phyloP scores from a whole-genome alignment of 2,329 filamentous ascomycete species.

The Cladosporium velox region DNA sequence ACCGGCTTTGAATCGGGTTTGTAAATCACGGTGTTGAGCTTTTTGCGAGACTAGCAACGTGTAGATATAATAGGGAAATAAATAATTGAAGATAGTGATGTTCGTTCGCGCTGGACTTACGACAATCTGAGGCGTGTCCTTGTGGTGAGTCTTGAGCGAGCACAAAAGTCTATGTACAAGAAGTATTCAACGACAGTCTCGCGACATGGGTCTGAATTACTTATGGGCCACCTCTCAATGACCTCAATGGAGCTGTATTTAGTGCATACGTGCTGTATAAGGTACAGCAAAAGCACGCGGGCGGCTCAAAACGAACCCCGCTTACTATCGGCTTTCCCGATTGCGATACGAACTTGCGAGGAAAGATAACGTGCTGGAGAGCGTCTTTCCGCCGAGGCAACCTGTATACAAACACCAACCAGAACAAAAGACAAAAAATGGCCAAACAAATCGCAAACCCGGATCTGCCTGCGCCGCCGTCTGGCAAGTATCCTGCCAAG shows the following conservation, averaged over 20 bases:
- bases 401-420: conserved; percentile 36
- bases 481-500: conserved; percentile 76
- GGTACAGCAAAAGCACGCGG: neutral
- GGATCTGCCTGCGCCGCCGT: conserved; percentile 37
- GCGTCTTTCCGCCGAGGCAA: neutral
- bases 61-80: conserved; percentile 9
- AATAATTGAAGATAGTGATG: conserved; percentile 2
- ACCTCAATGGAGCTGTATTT: neutral
- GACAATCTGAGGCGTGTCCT: neutral
- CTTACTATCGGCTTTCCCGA: conserved; percentile 10
- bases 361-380: neutral
- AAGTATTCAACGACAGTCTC: neutral
- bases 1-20: conserved; percentile 13
- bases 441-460: conserved; percentile 39
- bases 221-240: neutral
- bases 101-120: neutral
- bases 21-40: conserved; percentile 13
- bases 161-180: neutral
- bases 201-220: neutral
- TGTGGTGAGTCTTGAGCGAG: neutral
- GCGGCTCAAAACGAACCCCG: conserved; percentile 7
- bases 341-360: conserved; percentile 1
- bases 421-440: conserved; percentile 21
- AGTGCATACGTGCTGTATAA: neutral
- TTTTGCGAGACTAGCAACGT: neutral